Evolutionary conservation across 2,329 filamentous ascomycete species (phyloP), one percentile per base, ranked within the genome.

Genomic region (Pseudopithomyces maydicus): DNA sequence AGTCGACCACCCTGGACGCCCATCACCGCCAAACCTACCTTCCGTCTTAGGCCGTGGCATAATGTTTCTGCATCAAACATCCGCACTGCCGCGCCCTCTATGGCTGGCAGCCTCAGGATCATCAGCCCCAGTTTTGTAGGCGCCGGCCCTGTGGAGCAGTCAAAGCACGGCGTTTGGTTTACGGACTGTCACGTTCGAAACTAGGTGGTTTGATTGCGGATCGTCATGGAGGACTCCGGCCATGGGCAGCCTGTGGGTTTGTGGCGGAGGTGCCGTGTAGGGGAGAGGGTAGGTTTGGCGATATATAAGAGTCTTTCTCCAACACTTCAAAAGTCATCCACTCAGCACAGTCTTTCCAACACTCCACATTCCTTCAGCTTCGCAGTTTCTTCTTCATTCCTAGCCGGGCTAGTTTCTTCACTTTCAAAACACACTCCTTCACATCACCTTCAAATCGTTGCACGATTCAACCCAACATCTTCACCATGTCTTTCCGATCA

Each of bases 401-500:
- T 74, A 73, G 70, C 71, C 66, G 69, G 69, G 42, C 71, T 74
- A 72, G 70, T 67, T 32, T 41, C 58, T 57, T 63, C 20, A 58
- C 45, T 54, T 58, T 61, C 55, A 38, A n/a, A 54, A 29, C 60
- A 58, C 62, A 64, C 46, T 66, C 62, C 44, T 61, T 65, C 50
- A 46, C 39, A 29, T 33, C 36, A 43, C 51, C 17, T 61, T 19
- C 51, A 39, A n/a, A 42, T 63, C 63, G 50, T 66, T 61, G 54
- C 52, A 63, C 62, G 41, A 63, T 56, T 45, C 26, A 32, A 47
- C 35, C 22, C 45, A 45, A 41, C 41, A 63, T 53, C 44, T 44
- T 74, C 71, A 83, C 68, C 70, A 77, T 78, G 74, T 79, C 80
- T 85, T 76, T 68, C 85, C 86, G 71, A 71, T 80, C 81, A 58